Conservation (phyloP, 2,329 filamentous ascomycete genomes). For the Tolypocladium inflatum region DNA sequence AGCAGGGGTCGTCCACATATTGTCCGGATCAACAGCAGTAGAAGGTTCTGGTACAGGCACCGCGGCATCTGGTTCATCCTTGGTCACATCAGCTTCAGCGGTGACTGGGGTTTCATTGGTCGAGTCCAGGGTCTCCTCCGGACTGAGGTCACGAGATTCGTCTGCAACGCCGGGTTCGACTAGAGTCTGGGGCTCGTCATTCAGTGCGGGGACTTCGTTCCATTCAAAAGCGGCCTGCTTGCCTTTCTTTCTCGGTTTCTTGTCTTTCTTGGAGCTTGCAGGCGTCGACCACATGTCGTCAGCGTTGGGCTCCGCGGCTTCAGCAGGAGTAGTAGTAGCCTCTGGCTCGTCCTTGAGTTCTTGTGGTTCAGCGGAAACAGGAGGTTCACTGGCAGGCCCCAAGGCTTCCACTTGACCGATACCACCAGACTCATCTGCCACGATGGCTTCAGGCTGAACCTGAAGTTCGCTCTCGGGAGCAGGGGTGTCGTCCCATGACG, state of each 20-base stretch:
- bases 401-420: not conserved
- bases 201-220: not conserved
- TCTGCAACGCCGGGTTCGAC: not conserved
- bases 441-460: not conserved
- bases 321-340: not conserved
- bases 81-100: not conserved
- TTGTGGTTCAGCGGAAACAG: not conserved
- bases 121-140: not conserved
- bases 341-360: not conserved
- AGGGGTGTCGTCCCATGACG: not conserved
- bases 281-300: not conserved
- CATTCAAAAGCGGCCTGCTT: not conserved
- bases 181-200: not conserved
- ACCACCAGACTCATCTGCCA: not conserved
- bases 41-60: not conserved
- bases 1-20: not conserved
- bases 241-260: slow-evolving; percentile 6
- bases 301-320: not conserved
- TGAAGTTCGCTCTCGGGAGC: not conserved
- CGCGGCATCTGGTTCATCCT: not conserved
- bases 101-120: no score
- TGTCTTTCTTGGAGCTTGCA: slow-evolving; percentile 4
- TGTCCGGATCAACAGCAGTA: slow-evolving; percentile 1
- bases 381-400: not conserved
- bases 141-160: not conserved